Evolutionary conservation across 495 filamentous ascomycete genomes (phyloP).

Genomic region (Talaromyces proteolyticus): DNA sequence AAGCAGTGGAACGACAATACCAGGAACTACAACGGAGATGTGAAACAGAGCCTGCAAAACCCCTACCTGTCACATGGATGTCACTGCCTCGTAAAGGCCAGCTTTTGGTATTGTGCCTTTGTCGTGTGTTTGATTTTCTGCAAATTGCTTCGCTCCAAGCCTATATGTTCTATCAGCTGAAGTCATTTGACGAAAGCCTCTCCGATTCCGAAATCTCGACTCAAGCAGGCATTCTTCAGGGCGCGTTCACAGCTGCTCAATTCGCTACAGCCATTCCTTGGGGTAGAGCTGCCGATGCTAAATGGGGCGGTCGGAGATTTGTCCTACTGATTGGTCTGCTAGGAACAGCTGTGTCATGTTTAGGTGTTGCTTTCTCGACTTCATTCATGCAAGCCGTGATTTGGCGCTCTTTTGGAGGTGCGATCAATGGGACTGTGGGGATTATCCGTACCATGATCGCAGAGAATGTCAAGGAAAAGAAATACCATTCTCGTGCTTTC

Average conservation of each 20-base stretch:
- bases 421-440: constrained; percentile 77
- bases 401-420: constrained; percentile 69
- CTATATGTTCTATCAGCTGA: constrained; percentile 77
- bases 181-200: constrained; percentile 60
- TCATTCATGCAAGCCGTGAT: constrained; percentile 66
- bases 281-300: constrained; percentile 70
- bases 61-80: constrained; percentile 52
- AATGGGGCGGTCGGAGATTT: constrained; percentile 65
- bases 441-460: constrained; percentile 79
- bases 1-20: not conserved
- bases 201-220: constrained; percentile 64
- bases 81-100: constrained; percentile 71
- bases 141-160: constrained; percentile 47
- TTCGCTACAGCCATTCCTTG: constrained; percentile 82
- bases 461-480: constrained; percentile 71
- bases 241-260: constrained; percentile 76
- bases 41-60: constrained; percentile 9
- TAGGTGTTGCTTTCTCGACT: constrained; percentile 77
- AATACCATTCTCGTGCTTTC: constrained; percentile 61
- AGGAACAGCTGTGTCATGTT: constrained; percentile 63
- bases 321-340: constrained; percentile 70
- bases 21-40: not conserved
- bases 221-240: constrained; percentile 74
- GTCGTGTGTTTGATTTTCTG: constrained; percentile 56
- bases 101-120: constrained; percentile 65